Conservation (phyloP, 1,284 basidiomycete species). For the Ceratobasidium sp. region DNA sequence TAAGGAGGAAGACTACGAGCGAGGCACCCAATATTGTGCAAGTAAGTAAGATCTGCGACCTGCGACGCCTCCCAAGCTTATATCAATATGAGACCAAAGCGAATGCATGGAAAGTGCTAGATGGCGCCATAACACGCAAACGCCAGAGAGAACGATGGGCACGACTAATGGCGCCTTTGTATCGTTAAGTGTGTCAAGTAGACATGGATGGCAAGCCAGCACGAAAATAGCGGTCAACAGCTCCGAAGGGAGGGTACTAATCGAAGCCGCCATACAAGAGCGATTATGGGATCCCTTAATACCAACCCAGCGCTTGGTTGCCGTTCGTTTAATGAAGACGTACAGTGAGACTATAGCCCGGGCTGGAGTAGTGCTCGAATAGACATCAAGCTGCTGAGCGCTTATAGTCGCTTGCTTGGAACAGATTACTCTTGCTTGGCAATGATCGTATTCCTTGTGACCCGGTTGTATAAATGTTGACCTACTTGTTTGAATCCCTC, state of each 20-base stretch:
- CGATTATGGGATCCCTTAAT: neutral
- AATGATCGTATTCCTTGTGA: too few species aligned
- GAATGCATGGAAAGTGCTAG: neutral
- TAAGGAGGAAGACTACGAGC: neutral
- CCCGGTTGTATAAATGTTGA: too few species aligned
- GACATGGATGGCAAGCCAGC: neutral
- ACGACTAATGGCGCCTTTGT: neutral
- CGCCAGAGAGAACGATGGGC: neutral
- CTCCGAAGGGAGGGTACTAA: neutral
- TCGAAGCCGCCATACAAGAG: neutral
- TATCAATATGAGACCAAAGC: slow-evolving; percentile 12
- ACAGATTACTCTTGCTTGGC: too few species aligned
- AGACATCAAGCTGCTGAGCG: too few species aligned
- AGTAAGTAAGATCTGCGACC: neutral
- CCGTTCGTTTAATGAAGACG: neutral
- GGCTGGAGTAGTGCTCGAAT: too few species aligned
- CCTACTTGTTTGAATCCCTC: too few species aligned
- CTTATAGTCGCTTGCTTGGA: too few species aligned
- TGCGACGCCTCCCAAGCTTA: neutral
- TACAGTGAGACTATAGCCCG: too few species aligned
- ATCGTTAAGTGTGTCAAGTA: neutral
- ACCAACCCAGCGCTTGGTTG: too few species aligned
- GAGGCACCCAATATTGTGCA: neutral
- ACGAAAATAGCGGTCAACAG: neutral
- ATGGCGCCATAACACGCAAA: neutral